Percentiles rank a stretch among this genome's conserved stretches.
Evolutionary conservation across 148 eudicot species (phyloP).

Genomic region (Fagopyrum esculentum): DNA sequence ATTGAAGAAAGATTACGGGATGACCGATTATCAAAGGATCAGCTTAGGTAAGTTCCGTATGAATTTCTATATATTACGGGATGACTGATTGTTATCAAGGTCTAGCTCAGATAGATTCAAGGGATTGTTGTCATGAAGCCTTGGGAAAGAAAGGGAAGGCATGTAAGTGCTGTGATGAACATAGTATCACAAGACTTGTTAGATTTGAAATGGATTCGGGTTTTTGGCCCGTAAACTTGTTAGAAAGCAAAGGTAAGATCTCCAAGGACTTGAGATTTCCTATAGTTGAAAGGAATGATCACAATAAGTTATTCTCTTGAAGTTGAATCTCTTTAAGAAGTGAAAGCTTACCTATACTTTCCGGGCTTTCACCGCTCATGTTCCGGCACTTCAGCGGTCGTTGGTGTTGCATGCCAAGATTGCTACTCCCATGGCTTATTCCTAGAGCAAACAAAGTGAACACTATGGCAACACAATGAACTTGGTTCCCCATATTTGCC

Average conservation of each 20-base stretch:
- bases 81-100: slow-evolving; percentile 33
- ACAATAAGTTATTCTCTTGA: slow-evolving; percentile 30
- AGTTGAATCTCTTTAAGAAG: slow-evolving; percentile 40
- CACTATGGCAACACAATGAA: background rate
- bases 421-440: background rate
- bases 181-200: slow-evolving; percentile 24
- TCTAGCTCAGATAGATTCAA: slow-evolving; percentile 28
- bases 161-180: slow-evolving; percentile 33
- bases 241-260: slow-evolving; percentile 26
- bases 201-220: slow-evolving; percentile 35
- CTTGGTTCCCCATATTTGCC: background rate
- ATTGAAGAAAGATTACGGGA: slow-evolving; percentile 32
- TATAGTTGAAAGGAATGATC: slow-evolving; percentile 30
- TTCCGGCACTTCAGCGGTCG: slow-evolving; percentile 38
- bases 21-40: slow-evolving; percentile 14
- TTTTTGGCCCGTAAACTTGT: slow-evolving; percentile 28
- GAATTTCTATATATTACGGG: slow-evolving; percentile 36
- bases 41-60: slow-evolving; percentile 36
- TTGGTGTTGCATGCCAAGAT: slow-evolving; percentile 25
- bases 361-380: slow-evolving; percentile 36
- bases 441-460: background rate
- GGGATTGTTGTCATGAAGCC: slow-evolving; percentile 36
- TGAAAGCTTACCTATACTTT: slow-evolving; percentile 39
- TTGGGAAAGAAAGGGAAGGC: slow-evolving; percentile 38
- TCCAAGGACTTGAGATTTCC: slow-evolving; percentile 27